Conservation (phyloP, 352 stramenopile species). For the Phytophthora capsici region DNA sequence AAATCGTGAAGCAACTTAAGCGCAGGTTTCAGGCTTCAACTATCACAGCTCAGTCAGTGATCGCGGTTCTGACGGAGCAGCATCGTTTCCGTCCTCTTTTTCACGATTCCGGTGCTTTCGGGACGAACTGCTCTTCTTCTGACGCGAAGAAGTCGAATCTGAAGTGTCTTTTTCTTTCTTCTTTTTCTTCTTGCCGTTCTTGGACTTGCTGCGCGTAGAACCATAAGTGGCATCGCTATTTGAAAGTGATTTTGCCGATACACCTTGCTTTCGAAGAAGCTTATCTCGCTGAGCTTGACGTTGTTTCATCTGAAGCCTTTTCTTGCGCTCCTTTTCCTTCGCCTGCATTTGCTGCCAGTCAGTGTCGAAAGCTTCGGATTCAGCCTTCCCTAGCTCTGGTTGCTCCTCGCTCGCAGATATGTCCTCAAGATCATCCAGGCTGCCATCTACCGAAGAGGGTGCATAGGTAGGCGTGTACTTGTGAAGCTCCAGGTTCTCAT, state of each 20-base stretch:
- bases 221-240: slow-evolving; percentile 9
- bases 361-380: slow-evolving; percentile 46
- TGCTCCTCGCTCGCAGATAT: slow-evolving; percentile 11
- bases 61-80: slow-evolving; percentile 25
- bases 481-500: slow-evolving; percentile 34
- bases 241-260: slow-evolving; percentile 32
- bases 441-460: slow-evolving; percentile 25
- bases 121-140: slow-evolving; percentile 47
- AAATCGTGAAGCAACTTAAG: too few species aligned
- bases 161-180: slow-evolving; percentile 41
- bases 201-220: slow-evolving; percentile 36
- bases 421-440: slow-evolving; percentile 26
- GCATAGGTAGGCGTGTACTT: slow-evolving; percentile 28
- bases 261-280: slow-evolving; percentile 65
- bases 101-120: slow-evolving; percentile 42
- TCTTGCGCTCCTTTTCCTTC: slow-evolving; percentile 77
- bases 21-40: too few species aligned
- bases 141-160: slow-evolving; percentile 17
- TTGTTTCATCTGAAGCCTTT: slow-evolving; percentile 74
- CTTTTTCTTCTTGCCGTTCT: slow-evolving; percentile 58
- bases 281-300: slow-evolving; percentile 82
- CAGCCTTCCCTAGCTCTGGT: slow-evolving; percentile 22
- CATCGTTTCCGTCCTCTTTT: slow-evolving; percentile 10
- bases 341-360: slow-evolving; percentile 80
- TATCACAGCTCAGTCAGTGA: slow-evolving; percentile 50